Evolutionary conservation across 1,139 yeast species (phyloP), one percentile per base, ranked within the genome.

Genomic region (Suhomyces atakaporum): DNA sequence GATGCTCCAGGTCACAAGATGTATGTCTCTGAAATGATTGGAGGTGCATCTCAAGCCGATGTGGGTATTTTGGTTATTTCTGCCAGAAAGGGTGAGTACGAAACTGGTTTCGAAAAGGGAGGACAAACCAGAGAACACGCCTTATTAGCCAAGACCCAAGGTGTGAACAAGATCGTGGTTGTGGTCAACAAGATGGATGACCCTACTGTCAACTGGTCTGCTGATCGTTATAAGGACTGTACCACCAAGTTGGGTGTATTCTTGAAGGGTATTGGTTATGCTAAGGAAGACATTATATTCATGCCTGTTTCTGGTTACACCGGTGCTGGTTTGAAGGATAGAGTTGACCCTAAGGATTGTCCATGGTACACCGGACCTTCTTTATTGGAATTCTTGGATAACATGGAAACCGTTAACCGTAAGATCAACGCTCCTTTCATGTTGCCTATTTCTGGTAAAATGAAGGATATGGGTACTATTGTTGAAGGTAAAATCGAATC

Each of bases 121-220:
- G 98, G 98, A 50, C 97, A 92, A 72, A 90, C 98, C 46, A 84
- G 97, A 72, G 98, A 92, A 75, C 98, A 92, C 63, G 98, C 98
- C 29, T 75, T 92, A 49, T 77, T 92, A 63, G 97, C 98, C 51
- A 92, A 87, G 77, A 92, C 97, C 43, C 96, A 92, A 68, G 98
- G 98, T 69, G 96, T 92, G 44, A 89, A 87, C 73, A 85, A 83
- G 65, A 77, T 92, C 56, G 74, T 92, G 50, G 96, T 92, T 46
- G 97, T 85, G 40, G 92, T 94, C 51, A 92, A 92, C 73, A 92
- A 92, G 79, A 92, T 92, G 98, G 99, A 92, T 66, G 99, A 92
- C 60, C 85, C 96, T 38, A 92, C 98, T 34, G 99, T 92, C 33
- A 69, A 64, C 47, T 92, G 99, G 99, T 85, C 96, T 29, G 79